phyloP scores from a whole-genome alignment of 139 green algal genomes.

The Micromonas pusilla region DNA sequence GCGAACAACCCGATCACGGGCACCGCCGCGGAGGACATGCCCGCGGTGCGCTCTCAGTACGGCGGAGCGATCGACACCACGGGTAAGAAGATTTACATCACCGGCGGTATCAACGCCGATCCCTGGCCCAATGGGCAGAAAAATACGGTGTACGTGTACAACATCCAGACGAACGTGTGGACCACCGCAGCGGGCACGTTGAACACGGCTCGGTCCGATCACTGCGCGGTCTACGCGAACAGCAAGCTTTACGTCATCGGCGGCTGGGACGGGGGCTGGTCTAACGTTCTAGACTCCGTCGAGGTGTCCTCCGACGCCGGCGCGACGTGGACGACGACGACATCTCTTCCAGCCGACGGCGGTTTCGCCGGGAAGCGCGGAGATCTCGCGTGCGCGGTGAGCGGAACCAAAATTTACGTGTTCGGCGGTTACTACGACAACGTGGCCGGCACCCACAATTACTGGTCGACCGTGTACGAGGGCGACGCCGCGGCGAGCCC shows the following conservation, averaged over 20 bases:
- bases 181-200: neutral
- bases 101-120: constrained; percentile 15
- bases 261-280: neutral
- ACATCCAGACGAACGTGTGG: neutral
- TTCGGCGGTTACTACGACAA: constrained; percentile 31
- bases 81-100: constrained; percentile 21
- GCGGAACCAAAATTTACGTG: constrained; percentile 5
- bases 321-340: neutral
- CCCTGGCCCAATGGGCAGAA: neutral
- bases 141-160: neutral
- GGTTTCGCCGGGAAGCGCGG: constrained; percentile 1
- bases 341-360: too few species aligned
- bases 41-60: neutral
- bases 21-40: too few species aligned
- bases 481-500: neutral
- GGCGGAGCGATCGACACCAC: constrained; percentile 10
- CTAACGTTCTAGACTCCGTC: neutral
- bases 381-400: constrained; percentile 14
- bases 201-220: neutral
- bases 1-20: neutral
- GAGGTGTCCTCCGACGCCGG: neutral
- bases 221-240: constrained; percentile 1
- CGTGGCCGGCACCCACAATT: neutral
- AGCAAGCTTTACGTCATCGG: constrained; percentile 17
- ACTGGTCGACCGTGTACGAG: neutral